These are phyloP conservation scores for Populus davidiana DNA, from an alignment of 345 rosid genomes.

Conservation along the genomic window DNA sequence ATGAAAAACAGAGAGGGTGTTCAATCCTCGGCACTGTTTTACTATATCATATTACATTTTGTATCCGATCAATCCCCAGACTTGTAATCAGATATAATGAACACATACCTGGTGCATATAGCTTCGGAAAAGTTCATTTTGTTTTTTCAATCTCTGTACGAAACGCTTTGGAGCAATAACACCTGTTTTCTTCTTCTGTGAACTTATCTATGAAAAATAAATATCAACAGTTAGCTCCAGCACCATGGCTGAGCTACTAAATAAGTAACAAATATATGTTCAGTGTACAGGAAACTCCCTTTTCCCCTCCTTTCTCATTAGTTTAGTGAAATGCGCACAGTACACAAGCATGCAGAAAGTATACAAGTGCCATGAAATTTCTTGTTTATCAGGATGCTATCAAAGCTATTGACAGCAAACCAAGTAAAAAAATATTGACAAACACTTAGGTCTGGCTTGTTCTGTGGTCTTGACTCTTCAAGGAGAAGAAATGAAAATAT, in stretches of 20 bases:
- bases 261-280: slow-evolving; percentile 3
- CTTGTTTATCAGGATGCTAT: not conserved
- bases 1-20: slow-evolving; percentile 7
- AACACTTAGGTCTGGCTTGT: not conserved
- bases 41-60: not conserved
- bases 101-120: slow-evolving; percentile 97
- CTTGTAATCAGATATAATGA: not conserved
- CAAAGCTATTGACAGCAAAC: not conserved
- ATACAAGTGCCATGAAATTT: not conserved
- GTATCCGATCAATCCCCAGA: not conserved
- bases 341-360: not conserved
- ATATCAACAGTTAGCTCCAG: slow-evolving; percentile 16
- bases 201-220: slow-evolving; percentile 65
- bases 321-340: not conserved
- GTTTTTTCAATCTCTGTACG: slow-evolving; percentile 97
- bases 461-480: not conserved
- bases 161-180: slow-evolving; percentile 98
- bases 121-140: slow-evolving; percentile 97
- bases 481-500: not conserved
- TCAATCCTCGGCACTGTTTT: not conserved
- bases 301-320: not conserved
- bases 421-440: not conserved
- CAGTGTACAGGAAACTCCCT: not conserved
- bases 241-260: slow-evolving; percentile 9
- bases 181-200: slow-evolving; percentile 99